phyloP scores from a whole-genome alignment of 495 filamentous ascomycete species.

The Lepidopterella palustris region DNA sequence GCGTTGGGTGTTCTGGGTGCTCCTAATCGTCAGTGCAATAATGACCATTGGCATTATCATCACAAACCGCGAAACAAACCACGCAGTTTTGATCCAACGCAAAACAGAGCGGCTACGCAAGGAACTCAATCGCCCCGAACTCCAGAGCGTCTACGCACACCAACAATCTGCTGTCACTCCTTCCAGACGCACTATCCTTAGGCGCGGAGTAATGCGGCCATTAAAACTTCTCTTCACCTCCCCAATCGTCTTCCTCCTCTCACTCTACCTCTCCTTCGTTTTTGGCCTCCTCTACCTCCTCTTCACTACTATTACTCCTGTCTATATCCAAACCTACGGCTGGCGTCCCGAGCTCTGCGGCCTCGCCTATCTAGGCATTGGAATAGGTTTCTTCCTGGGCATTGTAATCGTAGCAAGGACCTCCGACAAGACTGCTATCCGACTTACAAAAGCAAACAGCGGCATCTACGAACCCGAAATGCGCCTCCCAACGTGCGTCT shows the following conservation, averaged over 20 bases:
- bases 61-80: slow-evolving; percentile 30
- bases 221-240: slow-evolving; percentile 24
- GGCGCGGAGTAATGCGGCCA: slow-evolving; percentile 19
- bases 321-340: slow-evolving; percentile 24
- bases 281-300: slow-evolving; percentile 28
- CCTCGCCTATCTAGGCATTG: slow-evolving; percentile 23
- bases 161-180: no score
- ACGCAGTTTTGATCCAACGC: slow-evolving; percentile 22
- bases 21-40: slow-evolving; percentile 34
- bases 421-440: slow-evolving; percentile 18
- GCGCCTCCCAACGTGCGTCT: slow-evolving; percentile 22
- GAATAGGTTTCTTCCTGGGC: slow-evolving; percentile 17
- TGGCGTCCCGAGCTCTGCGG: slow-evolving; percentile 21
- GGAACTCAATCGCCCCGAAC: slow-evolving; percentile 21
- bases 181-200: slow-evolving; percentile 3
- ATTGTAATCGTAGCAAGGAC: slow-evolving; percentile 19
- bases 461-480: slow-evolving; percentile 28
- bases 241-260: slow-evolving; percentile 26
- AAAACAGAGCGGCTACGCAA: slow-evolving; percentile 27
- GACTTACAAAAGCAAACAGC: slow-evolving; percentile 19
- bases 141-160: slow-evolving; percentile 11
- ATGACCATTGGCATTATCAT: slow-evolving; percentile 27
- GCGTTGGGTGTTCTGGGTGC: slow-evolving; percentile 59
- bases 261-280: slow-evolving; percentile 23
- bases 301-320: slow-evolving; percentile 26